A percentile compares a stretch with the other conserved stretches of the same genome.
These are phyloP conservation scores for Penicillium maclennaniae DNA, from an alignment of 495 filamentous ascomycete genomes.

Conservation along the genomic window DNA sequence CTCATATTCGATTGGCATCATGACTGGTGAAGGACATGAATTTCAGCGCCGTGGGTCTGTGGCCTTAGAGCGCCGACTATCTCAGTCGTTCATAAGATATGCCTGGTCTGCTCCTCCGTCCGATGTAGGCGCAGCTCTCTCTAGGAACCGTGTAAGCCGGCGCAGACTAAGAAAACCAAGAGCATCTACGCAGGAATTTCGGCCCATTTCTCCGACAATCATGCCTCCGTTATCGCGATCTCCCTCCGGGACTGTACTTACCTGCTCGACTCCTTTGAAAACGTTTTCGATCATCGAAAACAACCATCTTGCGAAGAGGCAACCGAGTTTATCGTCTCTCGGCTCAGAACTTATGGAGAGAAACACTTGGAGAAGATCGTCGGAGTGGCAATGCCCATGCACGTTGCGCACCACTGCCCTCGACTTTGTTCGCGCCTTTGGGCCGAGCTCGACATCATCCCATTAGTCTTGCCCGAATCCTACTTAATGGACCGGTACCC, in stretches of 20 bases:
- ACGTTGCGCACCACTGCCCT: conserved; percentile 50
- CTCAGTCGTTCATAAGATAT: conserved; percentile 20
- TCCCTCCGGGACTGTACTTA: conserved; percentile 77
- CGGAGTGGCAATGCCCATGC: conserved; percentile 43
- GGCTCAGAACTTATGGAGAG: conserved; percentile 55
- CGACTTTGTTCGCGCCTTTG: conserved; percentile 69
- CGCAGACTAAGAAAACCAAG: conserved; percentile 31
- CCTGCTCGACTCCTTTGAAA: conserved; percentile 68
- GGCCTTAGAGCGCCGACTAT: conserved; percentile 30
- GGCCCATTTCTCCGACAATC: conserved; percentile 44
- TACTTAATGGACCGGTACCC: conserved; percentile 20
- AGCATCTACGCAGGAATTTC: conserved; percentile 64
- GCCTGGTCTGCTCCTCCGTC: conserved; percentile 21
- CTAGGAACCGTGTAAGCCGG: not conserved
- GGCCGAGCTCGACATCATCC: conserved; percentile 74
- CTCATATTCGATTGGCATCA: not conserved
- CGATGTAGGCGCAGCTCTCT: conserved; percentile 14
- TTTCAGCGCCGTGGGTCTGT: conserved; percentile 34
- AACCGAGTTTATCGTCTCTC: conserved; percentile 47
- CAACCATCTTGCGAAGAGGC: conserved; percentile 38
- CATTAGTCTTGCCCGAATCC: conserved; percentile 50
- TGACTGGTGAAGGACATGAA: conserved; percentile 6
- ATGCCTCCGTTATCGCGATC: conserved; percentile 55
- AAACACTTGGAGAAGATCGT: conserved; percentile 65
- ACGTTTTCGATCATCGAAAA: conserved; percentile 36